phyloP scores from a whole-genome alignment of 345 rosid genomes.

The Excoecaria agallocha region DNA sequence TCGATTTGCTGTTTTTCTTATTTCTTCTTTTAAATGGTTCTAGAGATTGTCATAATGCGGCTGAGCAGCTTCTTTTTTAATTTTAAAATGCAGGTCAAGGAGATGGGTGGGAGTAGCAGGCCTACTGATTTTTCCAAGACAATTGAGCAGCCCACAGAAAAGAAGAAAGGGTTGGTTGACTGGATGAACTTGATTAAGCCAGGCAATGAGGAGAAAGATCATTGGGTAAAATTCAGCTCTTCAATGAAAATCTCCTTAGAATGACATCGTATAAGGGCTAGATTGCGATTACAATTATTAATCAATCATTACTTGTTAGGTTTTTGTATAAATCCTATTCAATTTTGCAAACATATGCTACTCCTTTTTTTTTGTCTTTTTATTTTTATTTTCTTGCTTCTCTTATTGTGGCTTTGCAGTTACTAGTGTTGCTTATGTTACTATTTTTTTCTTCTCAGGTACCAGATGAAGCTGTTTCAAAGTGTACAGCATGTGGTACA shows the following conservation, averaged over 20 bases:
- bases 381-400: not conserved
- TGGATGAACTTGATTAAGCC: slow-evolving; percentile 95
- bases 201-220: slow-evolving; percentile 93
- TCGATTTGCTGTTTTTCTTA: no score
- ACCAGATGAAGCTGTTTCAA: slow-evolving; percentile 92
- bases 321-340: not conserved
- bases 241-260: not conserved
- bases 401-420: not conserved
- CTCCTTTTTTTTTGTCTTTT: not conserved
- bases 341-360: not conserved
- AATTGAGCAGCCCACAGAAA: slow-evolving; percentile 65
- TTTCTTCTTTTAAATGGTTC: not conserved
- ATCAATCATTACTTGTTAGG: not conserved
- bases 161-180: slow-evolving; percentile 72
- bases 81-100: slow-evolving; percentile 65
- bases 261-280: not conserved
- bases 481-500: slow-evolving; percentile 76
- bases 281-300: not conserved
- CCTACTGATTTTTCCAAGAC: slow-evolving; percentile 52
- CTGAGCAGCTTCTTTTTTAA: not conserved
- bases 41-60: not conserved
- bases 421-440: not conserved
- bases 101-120: slow-evolving; percentile 78
- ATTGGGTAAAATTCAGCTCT: slow-evolving; percentile 50
- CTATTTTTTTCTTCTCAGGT: slow-evolving; percentile 39